Evolutionary conservation across 495 filamentous ascomycete species (phyloP).

Genomic region (Trypethelium eluteriae): DNA sequence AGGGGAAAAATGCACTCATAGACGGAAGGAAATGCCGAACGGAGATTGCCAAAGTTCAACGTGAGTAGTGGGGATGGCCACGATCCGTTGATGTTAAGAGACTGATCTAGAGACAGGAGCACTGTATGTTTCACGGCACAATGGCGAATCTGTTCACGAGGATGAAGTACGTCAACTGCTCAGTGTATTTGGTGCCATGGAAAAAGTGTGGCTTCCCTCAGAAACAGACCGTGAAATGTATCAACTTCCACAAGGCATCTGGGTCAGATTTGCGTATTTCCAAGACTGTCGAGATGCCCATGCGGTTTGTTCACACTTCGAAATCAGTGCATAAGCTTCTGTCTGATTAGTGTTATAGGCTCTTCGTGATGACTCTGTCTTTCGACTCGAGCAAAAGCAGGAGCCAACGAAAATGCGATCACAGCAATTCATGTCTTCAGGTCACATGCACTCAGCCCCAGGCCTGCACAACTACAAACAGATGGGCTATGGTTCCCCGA

Average conservation of each 20-base stretch:
- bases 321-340: background rate
- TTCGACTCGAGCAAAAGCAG: conserved; percentile 12
- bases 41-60: conserved; percentile 48
- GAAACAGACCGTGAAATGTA: conserved; percentile 34
- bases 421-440: background rate
- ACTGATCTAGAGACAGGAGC: conserved; percentile 35
- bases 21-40: conserved; percentile 51
- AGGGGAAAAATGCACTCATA: conserved; percentile 43
- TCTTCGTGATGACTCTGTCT: conserved; percentile 14
- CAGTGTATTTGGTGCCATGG: conserved; percentile 36
- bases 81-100: background rate
- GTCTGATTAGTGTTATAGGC: background rate
- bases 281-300: conserved; percentile 37
- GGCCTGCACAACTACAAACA: background rate
- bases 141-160: conserved; percentile 36
- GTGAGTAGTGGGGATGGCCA: conserved; percentile 35
- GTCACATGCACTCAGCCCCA: background rate
- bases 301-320: conserved; percentile 23
- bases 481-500: background rate
- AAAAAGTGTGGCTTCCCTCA: conserved; percentile 28
- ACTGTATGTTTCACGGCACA: conserved; percentile 43
- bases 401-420: background rate
- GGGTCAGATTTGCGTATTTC: conserved; percentile 43
- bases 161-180: conserved; percentile 41
- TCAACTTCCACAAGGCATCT: conserved; percentile 41